Evolutionary conservation across 805 yeast species (phyloP).

Genomic region (Candida manassasensis): DNA sequence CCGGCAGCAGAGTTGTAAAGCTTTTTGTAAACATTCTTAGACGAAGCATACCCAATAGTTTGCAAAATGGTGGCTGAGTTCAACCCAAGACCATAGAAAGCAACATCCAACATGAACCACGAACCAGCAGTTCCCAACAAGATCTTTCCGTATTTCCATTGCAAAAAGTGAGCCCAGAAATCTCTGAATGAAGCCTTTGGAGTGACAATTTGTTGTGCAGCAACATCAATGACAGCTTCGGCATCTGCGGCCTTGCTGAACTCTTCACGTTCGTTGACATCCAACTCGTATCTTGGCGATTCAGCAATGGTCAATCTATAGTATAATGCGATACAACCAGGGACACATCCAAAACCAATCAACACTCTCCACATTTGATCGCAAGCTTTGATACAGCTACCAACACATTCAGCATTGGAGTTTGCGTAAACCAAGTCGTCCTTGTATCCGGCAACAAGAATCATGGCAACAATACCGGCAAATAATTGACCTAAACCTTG

Average conservation of each 20-base stretch:
- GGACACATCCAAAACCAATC: conserved; percentile 86
- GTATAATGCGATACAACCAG: conserved; percentile 79
- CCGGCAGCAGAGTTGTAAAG: conserved; percentile 83
- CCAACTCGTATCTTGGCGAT: conserved; percentile 88
- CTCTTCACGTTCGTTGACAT: conserved; percentile 58
- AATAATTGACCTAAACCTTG: conserved; percentile 95
- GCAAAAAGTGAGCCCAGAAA: conserved; percentile 66
- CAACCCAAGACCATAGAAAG: conserved; percentile 83
- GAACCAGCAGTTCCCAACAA: conserved; percentile 86
- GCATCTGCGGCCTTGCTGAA: conserved; percentile 50
- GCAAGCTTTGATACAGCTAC: conserved; percentile 66
- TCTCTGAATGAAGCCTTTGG: conserved; percentile 81
- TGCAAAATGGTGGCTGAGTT: conserved; percentile 75
- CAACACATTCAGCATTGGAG: conserved; percentile 56
- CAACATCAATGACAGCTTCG: conserved; percentile 37
- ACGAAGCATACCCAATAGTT: conserved; percentile 80
- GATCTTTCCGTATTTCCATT: conserved; percentile 86
- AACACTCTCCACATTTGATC: conserved; percentile 95
- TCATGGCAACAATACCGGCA: conserved; percentile 79
- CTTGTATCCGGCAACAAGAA: conserved; percentile 76
- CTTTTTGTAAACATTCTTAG: conserved; percentile 61
- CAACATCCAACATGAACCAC: conserved; percentile 89
- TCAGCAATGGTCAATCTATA: conserved; percentile 93
- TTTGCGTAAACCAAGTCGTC: conserved; percentile 47
- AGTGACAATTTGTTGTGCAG: conserved; percentile 42